Conservation (phyloP, 768 basidiomycete species). For the Suillus subluteus region DNA sequence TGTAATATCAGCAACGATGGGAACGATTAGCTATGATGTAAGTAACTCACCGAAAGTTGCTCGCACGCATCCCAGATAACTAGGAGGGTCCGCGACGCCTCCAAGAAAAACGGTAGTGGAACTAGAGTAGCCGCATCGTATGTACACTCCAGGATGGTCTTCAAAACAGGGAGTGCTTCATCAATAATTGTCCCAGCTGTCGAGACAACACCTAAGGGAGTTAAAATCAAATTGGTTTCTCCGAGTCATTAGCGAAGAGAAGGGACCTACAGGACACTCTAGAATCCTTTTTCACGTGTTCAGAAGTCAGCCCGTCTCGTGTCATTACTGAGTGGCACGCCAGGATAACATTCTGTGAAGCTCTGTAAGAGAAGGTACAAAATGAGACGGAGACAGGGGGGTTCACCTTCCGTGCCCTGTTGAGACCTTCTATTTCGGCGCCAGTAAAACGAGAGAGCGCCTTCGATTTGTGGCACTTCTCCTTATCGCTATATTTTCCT, state of each 20-base stretch:
- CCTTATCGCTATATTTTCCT: background rate
- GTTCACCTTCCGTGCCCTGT: background rate
- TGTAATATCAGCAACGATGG: background rate
- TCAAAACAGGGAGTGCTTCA: background rate
- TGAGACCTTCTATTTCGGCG: background rate
- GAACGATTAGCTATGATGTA: background rate
- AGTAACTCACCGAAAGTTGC: conserved; percentile 57
- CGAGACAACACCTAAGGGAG: background rate
- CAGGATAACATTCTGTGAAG: background rate
- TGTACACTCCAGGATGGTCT: background rate
- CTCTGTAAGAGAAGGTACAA: background rate
- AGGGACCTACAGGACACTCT: background rate
- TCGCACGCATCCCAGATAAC: conserved; percentile 67
- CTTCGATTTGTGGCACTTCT: background rate
- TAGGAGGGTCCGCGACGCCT: conserved; percentile 55
- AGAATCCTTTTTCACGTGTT: background rate
- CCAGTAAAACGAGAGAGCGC: background rate
- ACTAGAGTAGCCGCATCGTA: conserved; percentile 40
- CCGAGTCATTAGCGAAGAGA: background rate
- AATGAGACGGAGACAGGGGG: background rate
- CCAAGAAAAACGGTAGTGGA: conserved; percentile 58
- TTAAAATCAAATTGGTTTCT: background rate
- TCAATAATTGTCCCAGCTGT: background rate
- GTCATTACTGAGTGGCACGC: conserved; percentile 3
- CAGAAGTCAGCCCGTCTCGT: background rate